phyloP scores from a whole-genome alignment of 805 yeast species.

The Ogataea corticis region DNA sequence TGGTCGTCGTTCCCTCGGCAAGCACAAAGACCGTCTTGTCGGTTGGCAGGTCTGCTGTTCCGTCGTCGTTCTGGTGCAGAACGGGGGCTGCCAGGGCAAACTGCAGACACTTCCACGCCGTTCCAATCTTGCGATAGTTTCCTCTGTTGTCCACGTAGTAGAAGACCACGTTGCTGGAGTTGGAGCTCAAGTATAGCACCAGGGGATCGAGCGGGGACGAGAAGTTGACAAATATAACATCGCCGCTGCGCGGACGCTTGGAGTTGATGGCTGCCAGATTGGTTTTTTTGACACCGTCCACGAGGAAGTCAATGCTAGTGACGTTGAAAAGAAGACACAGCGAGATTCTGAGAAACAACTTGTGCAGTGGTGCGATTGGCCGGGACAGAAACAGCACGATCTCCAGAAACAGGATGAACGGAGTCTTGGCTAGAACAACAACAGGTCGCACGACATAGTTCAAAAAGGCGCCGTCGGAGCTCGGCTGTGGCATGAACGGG shows the following conservation, averaged over 20 bases:
- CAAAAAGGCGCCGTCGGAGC: constrained; percentile 20
- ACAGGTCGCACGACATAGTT: constrained; percentile 20
- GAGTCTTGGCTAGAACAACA: constrained; percentile 28
- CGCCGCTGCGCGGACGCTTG: constrained; percentile 43
- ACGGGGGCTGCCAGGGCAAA: constrained; percentile 21
- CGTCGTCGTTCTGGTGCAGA: neutral
- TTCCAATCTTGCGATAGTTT: constrained; percentile 13
- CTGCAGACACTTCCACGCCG: constrained; percentile 13
- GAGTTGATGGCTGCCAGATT: constrained; percentile 34
- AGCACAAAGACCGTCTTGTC: constrained; percentile 56
- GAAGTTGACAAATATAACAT: constrained; percentile 56
- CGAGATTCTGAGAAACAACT: constrained; percentile 19
- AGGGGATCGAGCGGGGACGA: constrained; percentile 60
- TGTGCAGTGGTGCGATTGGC: constrained; percentile 15
- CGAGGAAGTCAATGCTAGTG: constrained; percentile 32
- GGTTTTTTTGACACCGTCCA: constrained; percentile 52
- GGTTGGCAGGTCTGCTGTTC: constrained; percentile 22
- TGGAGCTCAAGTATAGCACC: constrained; percentile 26
- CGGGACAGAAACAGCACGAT: constrained; percentile 10
- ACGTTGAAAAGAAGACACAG: constrained; percentile 37
- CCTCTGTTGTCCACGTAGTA: constrained; percentile 21
- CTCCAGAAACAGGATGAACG: constrained; percentile 28
- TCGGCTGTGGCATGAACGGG: constrained; percentile 70
- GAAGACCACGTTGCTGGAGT: constrained; percentile 13
- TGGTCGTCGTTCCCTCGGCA: constrained; percentile 83